Evolutionary conservation across 768 basidiomycete genomes (phyloP).

Genomic region (Leccinum olivaceopallidum): DNA sequence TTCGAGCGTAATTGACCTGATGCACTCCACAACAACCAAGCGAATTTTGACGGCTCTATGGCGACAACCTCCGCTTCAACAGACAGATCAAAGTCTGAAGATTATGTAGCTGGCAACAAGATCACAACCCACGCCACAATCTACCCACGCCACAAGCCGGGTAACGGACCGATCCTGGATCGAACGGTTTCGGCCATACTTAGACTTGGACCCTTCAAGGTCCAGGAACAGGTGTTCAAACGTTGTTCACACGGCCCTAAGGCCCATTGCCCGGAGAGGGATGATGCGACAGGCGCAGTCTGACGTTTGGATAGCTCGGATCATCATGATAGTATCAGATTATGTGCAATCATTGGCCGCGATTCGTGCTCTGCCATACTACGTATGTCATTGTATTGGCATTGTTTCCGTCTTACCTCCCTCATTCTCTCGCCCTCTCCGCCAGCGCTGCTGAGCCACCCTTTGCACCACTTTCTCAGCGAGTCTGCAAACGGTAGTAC

Average conservation of each 20-base stretch:
- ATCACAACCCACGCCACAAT: too few relatives aligned
- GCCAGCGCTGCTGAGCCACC: not conserved
- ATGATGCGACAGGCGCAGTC: not conserved
- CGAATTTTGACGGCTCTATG: constrained; percentile 67
- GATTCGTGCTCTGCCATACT: too few relatives aligned
- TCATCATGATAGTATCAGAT: not conserved
- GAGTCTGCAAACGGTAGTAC: not conserved
- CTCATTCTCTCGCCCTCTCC: not conserved
- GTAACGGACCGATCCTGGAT: too few relatives aligned
- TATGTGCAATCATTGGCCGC: too few relatives aligned
- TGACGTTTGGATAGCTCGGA: too few relatives aligned
- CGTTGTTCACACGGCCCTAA: not conserved
- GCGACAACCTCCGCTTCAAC: constrained; percentile 44
- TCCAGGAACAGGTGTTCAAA: not conserved
- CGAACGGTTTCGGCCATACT: too few relatives aligned
- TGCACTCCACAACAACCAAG: constrained; percentile 54
- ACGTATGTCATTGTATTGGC: too few relatives aligned
- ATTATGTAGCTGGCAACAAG: too few relatives aligned
- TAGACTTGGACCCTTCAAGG: too few relatives aligned
- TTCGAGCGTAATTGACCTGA: not conserved
- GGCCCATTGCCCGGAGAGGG: not conserved
- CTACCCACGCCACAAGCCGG: too few relatives aligned
- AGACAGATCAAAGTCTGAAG: too few relatives aligned
- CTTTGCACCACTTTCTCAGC: not conserved
- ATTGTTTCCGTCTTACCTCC: too few relatives aligned